Base-by-base conservation (phyloP, 495 filamentous ascomycete genomes). In the Talaromyces stipitatus region DNA sequence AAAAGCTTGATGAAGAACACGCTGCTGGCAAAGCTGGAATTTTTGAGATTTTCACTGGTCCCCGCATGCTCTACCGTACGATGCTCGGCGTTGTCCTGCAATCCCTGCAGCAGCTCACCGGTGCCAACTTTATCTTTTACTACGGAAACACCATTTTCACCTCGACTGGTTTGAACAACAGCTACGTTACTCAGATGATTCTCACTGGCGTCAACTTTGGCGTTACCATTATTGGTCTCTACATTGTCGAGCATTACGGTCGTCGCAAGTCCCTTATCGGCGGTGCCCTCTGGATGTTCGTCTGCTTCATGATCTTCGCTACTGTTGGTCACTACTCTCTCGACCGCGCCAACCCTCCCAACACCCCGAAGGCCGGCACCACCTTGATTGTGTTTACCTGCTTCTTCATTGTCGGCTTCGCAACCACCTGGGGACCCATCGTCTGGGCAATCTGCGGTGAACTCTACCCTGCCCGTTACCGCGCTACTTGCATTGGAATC, bases 111-210 rank as follows among this genome's bases (percentile, higher is more conserved):
- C 88, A 89, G 67, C 73, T 87, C 12, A 85, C 84, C 30, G 84
- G 85, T 51, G 86, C 84, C 58, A 91, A 90, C 69, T 91, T 87
- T 74, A 85, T 89, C 71, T 90, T 91, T 75, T 90, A 90, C 72
- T 91, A 88, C 67, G 86, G 87, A 47, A 88, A 86, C 60, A 81
- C 74, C 52, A 84, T 88, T 71, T 92, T 92, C 73, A 61, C 72
- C 23, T 80, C 85, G 30, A 83, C 86, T 2, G 88, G 86, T 65
- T 72, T 91, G 33, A 73, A 68, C 57, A 82, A 90, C 71, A 79
- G 77, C 60, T 90, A 83, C 71, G 72, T 87, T 24, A 90, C 86
- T 23, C 82, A 84, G 59, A 87, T 92, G 61, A 90, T 91, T 55
- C 77, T 90, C 2, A 85, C 84, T 55, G 80, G 77, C 18, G 86